phyloP scores from a whole-genome alignment of 768 basidiomycete genomes.

The Lactifluus echinatus region DNA sequence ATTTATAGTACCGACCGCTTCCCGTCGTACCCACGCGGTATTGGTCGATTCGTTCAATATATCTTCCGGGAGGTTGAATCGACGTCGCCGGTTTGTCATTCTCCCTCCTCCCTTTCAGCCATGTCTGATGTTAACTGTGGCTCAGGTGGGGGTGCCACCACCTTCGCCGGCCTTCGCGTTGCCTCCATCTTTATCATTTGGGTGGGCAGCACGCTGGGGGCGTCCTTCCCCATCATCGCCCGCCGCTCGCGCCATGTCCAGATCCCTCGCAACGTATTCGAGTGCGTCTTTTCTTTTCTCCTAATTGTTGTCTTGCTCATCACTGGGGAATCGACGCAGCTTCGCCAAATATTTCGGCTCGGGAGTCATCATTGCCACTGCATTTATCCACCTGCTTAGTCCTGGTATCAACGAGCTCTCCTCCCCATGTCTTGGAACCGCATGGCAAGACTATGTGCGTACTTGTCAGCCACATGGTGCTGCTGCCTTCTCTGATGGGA shows the following conservation, averaged over 20 bases:
- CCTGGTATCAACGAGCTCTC: slow-evolving; percentile 66
- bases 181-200: slow-evolving; percentile 72
- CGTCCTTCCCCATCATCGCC: slow-evolving; percentile 65
- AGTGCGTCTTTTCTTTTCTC: slow-evolving; percentile 38
- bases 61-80: too few species aligned
- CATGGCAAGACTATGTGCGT: slow-evolving; percentile 72
- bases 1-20: too few species aligned
- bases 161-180: slow-evolving; percentile 47
- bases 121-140: slow-evolving; percentile 33
- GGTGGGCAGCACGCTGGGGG: slow-evolving; percentile 46
- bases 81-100: too few species aligned
- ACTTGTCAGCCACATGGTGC: neutral
- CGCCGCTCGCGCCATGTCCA: slow-evolving; percentile 41
- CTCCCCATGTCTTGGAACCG: slow-evolving; percentile 57
- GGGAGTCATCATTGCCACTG: slow-evolving; percentile 13
- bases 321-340: neutral
- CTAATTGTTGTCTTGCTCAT: neutral
- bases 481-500: neutral
- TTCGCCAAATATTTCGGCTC: slow-evolving; percentile 20
- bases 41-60: too few species aligned
- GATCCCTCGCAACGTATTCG: slow-evolving; percentile 55
- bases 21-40: neutral
- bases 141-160: slow-evolving; percentile 42
- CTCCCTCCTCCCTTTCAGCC: neutral
- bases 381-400: slow-evolving; percentile 30